These are phyloP conservation scores for Yarrowia osloensis DNA, from an alignment of 805 yeast genomes.

Conservation along the genomic window DNA sequence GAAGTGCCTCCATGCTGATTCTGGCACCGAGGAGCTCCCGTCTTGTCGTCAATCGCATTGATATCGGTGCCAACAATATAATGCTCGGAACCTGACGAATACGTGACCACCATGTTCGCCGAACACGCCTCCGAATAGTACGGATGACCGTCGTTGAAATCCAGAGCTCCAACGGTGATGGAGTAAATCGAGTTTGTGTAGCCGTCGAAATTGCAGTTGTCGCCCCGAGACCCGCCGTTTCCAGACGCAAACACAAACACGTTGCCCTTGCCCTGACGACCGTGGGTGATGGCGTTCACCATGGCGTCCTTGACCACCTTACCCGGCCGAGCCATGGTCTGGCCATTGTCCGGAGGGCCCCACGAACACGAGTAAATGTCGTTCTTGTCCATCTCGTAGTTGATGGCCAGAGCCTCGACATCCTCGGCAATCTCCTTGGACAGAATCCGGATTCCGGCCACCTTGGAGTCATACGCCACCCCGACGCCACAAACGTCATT, in stretches of 20 bases:
- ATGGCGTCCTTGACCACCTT: conserved; percentile 75
- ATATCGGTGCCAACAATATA: conserved; percentile 87
- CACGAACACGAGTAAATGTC: conserved; percentile 97
- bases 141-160: conserved; percentile 83
- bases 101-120: conserved; percentile 92
- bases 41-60: conserved; percentile 42
- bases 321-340: conserved; percentile 82
- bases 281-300: conserved; percentile 79
- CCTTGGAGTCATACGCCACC: conserved; percentile 84
- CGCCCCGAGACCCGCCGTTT: conserved; percentile 81
- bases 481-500: conserved; percentile 95
- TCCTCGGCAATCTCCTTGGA: conserved; percentile 78
- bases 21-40: conserved; percentile 53
- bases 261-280: conserved; percentile 79
- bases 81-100: conserved; percentile 87
- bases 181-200: conserved; percentile 95
- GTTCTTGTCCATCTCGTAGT: conserved; percentile 76
- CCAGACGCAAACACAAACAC: conserved; percentile 95
- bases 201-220: conserved; percentile 95
- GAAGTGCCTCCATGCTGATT: conserved; percentile 91
- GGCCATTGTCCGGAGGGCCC: conserved; percentile 97
- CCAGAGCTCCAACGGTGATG: conserved; percentile 92
- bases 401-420: conserved; percentile 88
- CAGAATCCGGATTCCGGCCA: conserved; percentile 86
- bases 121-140: conserved; percentile 89